Evolutionary conservation across 768 basidiomycete species (phyloP), one percentile per base, ranked within the genome.

Genomic region (Amanita thiersii): DNA sequence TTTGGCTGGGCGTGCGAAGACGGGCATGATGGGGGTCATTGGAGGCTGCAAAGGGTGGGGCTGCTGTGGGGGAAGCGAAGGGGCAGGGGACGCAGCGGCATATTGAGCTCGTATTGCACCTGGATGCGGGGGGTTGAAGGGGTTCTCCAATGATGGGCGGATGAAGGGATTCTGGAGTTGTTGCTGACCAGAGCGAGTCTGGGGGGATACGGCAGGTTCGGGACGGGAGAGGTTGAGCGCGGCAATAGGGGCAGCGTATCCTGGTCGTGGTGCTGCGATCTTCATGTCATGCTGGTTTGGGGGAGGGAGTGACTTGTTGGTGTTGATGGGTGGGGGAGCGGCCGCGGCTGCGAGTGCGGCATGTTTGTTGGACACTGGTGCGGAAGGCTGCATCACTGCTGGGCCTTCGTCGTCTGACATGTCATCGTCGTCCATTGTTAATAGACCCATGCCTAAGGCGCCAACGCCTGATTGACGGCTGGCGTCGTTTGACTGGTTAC

Each of bases 31-130:
- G 39, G 87, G 87, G 0, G 83, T 85, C 47, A 81, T 69, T 4
- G 86, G 82, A 0, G 86, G 77, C 39, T 77, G 78, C 3, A 90
- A 69, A 3, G 87, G 85, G 50, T 86, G 86, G 3, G 85, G 86
- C 1, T 69, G 55, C 41, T 63, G 69, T 7, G 39, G 60, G 55
- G 34, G 58, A 53, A 47, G 49, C 20, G 51, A 52, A 19, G 34
- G 48, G 30, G 19, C 39, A 7, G 36, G 29, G 34, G 38, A 39
- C 50, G 48, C 29, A 45, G 44, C 40, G 21, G 42, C 31, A 45
- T 49, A 45, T 18, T 41, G 21, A 31, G 46, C 26, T 39, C 46
- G 54, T 25, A 48, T 47, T 18, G 52, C 46, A 21, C 17, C 25
- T 3, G 40, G 40, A 36, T 37, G 25, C 9, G 57, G 49, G 4